Percentiles rank a stretch among this genome's conserved stretches.
Conservation (phyloP, 129 eudicot genomes). For the Pseudognaphalium luteoalbum region DNA sequence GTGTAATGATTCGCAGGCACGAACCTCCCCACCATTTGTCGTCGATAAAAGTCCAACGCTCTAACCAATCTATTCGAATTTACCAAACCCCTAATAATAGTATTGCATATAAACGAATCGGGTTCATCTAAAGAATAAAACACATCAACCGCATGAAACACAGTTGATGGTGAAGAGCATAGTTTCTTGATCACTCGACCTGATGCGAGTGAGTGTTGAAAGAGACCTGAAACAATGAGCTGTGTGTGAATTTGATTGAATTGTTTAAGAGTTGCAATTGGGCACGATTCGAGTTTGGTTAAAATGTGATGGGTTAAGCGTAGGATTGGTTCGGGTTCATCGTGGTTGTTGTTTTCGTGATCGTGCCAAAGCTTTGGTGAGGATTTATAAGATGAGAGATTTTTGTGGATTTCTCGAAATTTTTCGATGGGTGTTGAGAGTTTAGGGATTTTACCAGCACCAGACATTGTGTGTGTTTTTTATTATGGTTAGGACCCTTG, state of each 20-base stretch:
- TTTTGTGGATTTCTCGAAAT: slow-evolving; percentile 52
- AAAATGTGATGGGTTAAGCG: slow-evolving; percentile 50
- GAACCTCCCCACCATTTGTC: slow-evolving; percentile 36
- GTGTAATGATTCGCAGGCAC: slow-evolving; percentile 52
- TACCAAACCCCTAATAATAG: slow-evolving; percentile 46
- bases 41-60: slow-evolving; percentile 42
- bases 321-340: slow-evolving; percentile 31
- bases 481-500: slow-evolving; percentile 18
- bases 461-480: slow-evolving; percentile 25
- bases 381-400: slow-evolving; percentile 36
- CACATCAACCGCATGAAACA: slow-evolving; percentile 41
- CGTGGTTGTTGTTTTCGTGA: slow-evolving; percentile 12
- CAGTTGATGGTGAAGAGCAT: slow-evolving; percentile 36
- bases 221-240: slow-evolving; percentile 51
- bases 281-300: slow-evolving; percentile 40
- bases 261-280: slow-evolving; percentile 8
- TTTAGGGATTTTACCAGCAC: slow-evolving; percentile 24
- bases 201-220: slow-evolving; percentile 55
- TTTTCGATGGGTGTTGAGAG: slow-evolving; percentile 48
- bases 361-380: slow-evolving; percentile 49
- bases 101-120: slow-evolving; percentile 69
- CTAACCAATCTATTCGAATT: slow-evolving; percentile 31
- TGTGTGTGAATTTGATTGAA: slow-evolving; percentile 68
- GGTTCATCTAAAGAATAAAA: slow-evolving; percentile 37
- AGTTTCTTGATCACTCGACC: slow-evolving; percentile 60